Evolutionary conservation across 1,284 basidiomycete species (phyloP).

Genomic region (Boletellus deceptivus): DNA sequence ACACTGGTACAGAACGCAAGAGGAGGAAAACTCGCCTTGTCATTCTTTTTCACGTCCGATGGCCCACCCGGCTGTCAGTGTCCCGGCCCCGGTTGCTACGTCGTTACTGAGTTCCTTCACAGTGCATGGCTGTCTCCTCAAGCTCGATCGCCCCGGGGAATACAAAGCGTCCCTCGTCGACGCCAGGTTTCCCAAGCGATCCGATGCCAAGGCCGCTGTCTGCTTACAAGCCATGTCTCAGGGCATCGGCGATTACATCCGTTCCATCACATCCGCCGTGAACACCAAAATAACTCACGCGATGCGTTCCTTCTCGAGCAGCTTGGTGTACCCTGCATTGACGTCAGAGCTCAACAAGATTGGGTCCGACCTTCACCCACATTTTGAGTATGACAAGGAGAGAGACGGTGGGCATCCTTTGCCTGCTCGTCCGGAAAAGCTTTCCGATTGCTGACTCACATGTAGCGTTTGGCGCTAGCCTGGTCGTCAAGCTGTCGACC

Average conservation of each 20-base stretch:
- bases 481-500: constrained; percentile 45
- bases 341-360: constrained; percentile 44
- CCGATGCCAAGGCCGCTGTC: constrained; percentile 63
- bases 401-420: constrained; percentile 43
- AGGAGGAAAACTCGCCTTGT: constrained; percentile 44
- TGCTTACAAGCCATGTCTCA: constrained; percentile 60
- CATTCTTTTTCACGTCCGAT: constrained; percentile 45
- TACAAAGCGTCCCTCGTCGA: constrained; percentile 58
- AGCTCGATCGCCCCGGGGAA: constrained; percentile 49
- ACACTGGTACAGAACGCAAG: constrained; percentile 48
- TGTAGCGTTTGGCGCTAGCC: constrained; percentile 53
- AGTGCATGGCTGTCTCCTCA: constrained; percentile 64
- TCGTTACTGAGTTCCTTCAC: constrained; percentile 7
- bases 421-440: neutral
- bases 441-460: neutral
- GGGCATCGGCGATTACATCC: constrained; percentile 55
- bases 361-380: constrained; percentile 37
- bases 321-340: constrained; percentile 44
- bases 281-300: constrained; percentile 45
- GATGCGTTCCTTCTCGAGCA: constrained; percentile 42
- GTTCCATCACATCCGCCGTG: constrained; percentile 38
- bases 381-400: constrained; percentile 42
- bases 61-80: constrained; percentile 43
- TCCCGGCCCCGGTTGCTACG: neutral
- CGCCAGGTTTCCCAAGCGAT: constrained; percentile 51